Base-by-base conservation (phyloP, 768 basidiomycete species). In the Myochromella boudieri region DNA sequence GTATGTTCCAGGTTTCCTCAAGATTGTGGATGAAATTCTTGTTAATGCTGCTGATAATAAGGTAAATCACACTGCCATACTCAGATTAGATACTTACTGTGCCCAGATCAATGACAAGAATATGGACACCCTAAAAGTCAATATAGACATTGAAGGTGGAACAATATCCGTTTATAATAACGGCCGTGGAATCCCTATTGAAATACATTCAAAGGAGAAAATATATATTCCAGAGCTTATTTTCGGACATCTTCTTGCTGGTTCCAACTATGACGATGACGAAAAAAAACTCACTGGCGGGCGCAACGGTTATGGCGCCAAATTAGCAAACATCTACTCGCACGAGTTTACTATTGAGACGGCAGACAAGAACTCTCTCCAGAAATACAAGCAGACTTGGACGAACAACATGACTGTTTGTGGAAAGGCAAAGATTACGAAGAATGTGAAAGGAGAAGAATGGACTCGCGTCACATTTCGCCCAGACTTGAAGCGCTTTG, bases 31-130 rank as follows among this genome's bases (percentile, higher is more conserved):
- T 60, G 97, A 99, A 70, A 99, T 99, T 60, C 75, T 99, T 2
- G 97, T 99, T 58, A 99, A 99, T 66, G 97, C 97, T 17, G 97
- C 97, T 3, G 97, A 99, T 65, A 97, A 98, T 71, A 99, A 99
- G 85, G 95, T 91, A 53, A 46, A n/a, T 29, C 12, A 31, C 22
- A 15, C 21, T 12, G 24, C 28, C 20, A 20, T 38, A 39, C 40
- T 34, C 15, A 7, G 37, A 34, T 26, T 6, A 12, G 14, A 1
- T 34, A 33, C 32, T 44, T 24, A 44, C 14, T 17, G 9, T 22
- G 26, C 21, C 5, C 48, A 99, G 95, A 89, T 95, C 59, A 97
- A 95, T 54, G 95, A 98, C 64, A 42, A 81, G 2, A 81, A 63
- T 44, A 99, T 99, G 97, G 89, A 95, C 69, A 80, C 84, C 7